phyloP scores from a whole-genome alignment of 2,329 filamentous ascomycete genomes.

The Aspergillaceae sp. region DNA sequence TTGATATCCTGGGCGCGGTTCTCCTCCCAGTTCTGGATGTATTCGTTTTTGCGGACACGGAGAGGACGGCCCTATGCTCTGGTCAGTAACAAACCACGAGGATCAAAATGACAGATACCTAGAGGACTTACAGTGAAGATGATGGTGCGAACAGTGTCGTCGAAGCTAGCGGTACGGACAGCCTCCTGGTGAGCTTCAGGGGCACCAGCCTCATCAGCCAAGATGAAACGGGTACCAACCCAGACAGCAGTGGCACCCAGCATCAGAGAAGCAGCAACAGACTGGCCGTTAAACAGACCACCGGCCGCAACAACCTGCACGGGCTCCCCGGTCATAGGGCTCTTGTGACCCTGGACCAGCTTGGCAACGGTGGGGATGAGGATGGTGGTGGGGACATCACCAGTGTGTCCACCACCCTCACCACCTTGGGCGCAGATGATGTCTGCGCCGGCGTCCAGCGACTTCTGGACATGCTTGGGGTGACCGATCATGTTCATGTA shows the following conservation, averaged over 20 bases:
- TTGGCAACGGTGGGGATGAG: constrained; percentile 89
- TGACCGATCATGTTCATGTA: constrained; percentile 99
- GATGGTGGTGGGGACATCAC: constrained; percentile 82
- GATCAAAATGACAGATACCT: neutral
- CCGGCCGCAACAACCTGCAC: constrained; percentile 91
- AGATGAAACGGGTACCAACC: constrained; percentile 93
- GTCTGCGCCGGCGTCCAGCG: constrained; percentile 81
- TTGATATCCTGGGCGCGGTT: constrained; percentile 87
- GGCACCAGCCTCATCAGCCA: constrained; percentile 88
- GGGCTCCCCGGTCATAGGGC: constrained; percentile 73
- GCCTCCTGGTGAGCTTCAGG: constrained; percentile 92
- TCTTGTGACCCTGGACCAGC: constrained; percentile 69
- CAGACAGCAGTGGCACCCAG: constrained; percentile 88
- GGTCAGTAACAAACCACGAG: constrained; percentile 8
- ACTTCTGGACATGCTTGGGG: constrained; percentile 98
- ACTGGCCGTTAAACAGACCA: constrained; percentile 87
- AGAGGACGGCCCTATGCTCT: constrained; percentile 63
- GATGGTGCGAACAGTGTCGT: constrained; percentile 93
- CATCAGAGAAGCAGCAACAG: constrained; percentile 81
- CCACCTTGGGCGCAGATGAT: constrained; percentile 98
- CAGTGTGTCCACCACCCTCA: constrained; percentile 93
- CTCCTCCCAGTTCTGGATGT: constrained; percentile 93
- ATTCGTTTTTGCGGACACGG: constrained; percentile 85
- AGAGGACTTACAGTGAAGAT: constrained; percentile 67
- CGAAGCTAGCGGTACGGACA: constrained; percentile 80